phyloP scores from a whole-genome alignment of 768 basidiomycete species.

The Amylocystis lapponica region DNA sequence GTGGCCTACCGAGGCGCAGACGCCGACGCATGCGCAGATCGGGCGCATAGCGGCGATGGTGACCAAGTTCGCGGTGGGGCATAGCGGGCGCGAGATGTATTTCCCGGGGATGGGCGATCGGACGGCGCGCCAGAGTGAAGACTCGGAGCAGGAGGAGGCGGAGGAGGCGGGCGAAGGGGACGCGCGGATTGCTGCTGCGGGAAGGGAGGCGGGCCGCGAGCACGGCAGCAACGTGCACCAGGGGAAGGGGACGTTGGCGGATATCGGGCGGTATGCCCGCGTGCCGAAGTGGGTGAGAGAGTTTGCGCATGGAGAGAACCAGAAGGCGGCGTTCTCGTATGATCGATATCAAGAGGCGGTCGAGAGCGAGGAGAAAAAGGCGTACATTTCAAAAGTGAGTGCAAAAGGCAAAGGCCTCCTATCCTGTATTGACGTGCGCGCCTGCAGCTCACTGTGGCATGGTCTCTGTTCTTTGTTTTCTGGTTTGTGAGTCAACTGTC shows the following conservation, averaged over 20 bases:
- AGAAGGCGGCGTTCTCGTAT: no score
- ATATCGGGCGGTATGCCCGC: constrained; percentile 1
- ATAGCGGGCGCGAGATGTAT: constrained; percentile 20
- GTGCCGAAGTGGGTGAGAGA: constrained; percentile 16
- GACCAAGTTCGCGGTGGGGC: constrained; percentile 43
- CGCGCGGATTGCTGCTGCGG: not conserved
- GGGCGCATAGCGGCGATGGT: constrained; percentile 54
- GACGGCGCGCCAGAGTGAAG: not conserved
- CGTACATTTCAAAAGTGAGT: constrained; percentile 50
- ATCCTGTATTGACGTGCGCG: no score
- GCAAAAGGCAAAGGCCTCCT: no score
- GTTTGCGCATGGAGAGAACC: no score
- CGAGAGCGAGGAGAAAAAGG: constrained; percentile 40
- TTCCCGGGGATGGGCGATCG: no score
- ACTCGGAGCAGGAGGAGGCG: constrained; percentile 3
- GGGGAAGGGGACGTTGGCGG: not conserved
- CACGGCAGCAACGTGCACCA: not conserved
- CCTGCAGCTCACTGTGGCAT: constrained; percentile 42
- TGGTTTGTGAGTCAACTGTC: constrained; percentile 51
- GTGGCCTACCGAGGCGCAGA: constrained; percentile 20
- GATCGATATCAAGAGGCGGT: no score
- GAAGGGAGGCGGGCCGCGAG: not conserved
- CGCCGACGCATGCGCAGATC: constrained; percentile 51
- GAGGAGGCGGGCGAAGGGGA: not conserved
- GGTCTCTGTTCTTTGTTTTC: constrained; percentile 63